phyloP scores from a whole-genome alignment of 441 rosid genomes.

The Mallotus repandus region DNA sequence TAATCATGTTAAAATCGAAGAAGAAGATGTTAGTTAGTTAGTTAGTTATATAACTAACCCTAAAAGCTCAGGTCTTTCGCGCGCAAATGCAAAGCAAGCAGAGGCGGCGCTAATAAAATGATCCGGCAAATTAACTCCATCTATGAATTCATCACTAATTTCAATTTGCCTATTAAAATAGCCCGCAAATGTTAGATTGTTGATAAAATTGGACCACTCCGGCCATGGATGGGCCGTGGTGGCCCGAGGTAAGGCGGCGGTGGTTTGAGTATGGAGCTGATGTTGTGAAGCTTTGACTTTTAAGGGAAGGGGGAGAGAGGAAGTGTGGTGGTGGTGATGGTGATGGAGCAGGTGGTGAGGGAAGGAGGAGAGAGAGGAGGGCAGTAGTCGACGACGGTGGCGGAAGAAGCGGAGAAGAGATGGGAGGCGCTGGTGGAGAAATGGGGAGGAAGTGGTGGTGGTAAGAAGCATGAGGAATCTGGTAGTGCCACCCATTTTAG shows the following conservation, averaged over 20 bases:
- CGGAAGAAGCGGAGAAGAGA: conserved; percentile 19
- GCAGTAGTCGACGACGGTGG: conserved; percentile 20
- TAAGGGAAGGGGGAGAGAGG: conserved; percentile 13
- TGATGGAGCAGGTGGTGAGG: conserved; percentile 22
- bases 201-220: conserved; percentile 53
- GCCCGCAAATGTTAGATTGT: conserved; percentile 45
- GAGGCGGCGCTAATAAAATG: conserved; percentile 45
- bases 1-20: neutral
- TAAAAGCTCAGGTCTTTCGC: conserved; percentile 50
- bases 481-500: conserved; percentile 56
- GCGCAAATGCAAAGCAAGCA: conserved; percentile 73
- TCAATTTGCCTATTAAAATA: conserved; percentile 33
- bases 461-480: conserved; percentile 60
- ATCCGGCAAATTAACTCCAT: neutral
- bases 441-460: conserved; percentile 34
- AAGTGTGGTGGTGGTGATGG: conserved; percentile 8
- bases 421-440: conserved; percentile 21
- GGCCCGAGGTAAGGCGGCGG: conserved; percentile 21
- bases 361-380: conserved; percentile 6
- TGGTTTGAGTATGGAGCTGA: conserved; percentile 34
- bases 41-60: conserved; percentile 35
- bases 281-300: conserved; percentile 26
- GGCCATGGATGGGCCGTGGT: conserved; percentile 39
- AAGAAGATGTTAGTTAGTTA: neutral
- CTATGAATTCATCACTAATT: conserved; percentile 7